Percentiles rank a stretch among this genome's conserved stretches.
These are phyloP conservation scores for Xanthoconium stramineum DNA, from an alignment of 768 basidiomycete genomes.

Conservation along the genomic window DNA sequence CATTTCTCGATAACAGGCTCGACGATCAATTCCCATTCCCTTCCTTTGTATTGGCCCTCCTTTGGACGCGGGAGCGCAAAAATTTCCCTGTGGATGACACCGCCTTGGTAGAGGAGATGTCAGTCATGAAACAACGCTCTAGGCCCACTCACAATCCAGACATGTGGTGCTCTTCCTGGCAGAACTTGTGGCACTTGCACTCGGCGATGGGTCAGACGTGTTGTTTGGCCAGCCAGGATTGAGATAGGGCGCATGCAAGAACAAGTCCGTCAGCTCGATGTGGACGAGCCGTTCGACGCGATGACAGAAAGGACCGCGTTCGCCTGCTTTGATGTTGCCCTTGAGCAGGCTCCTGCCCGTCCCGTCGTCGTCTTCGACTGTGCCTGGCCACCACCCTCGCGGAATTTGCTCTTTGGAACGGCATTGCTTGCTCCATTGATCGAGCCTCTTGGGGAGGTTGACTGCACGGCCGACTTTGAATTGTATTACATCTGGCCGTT, in stretches of 20 bases:
- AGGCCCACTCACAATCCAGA: conserved; percentile 42
- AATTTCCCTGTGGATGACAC: conserved; percentile 69
- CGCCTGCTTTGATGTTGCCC: conserved; percentile 60
- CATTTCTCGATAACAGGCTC: conserved; percentile 75
- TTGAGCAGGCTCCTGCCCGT: conserved; percentile 51
- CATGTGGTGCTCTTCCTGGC: conserved; percentile 30
- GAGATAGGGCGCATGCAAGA: conserved; percentile 56
- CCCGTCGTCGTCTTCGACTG: conserved; percentile 39
- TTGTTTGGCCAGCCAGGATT: conserved; percentile 45
- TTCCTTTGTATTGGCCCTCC: conserved; percentile 52
- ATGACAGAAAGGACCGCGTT: conserved; percentile 64
- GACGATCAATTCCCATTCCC: conserved; percentile 74
- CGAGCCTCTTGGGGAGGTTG: conserved; percentile 68
- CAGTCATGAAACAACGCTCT: not conserved
- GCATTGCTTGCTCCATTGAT: conserved; percentile 82
- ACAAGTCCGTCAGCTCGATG: conserved; percentile 73
- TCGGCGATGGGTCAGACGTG: conserved; percentile 21
- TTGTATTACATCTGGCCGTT: conserved; percentile 42
- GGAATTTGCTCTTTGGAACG: conserved; percentile 71
- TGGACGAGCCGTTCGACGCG: conserved; percentile 78
- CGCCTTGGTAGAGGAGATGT: conserved; percentile 38
- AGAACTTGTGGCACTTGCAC: conserved; percentile 1
- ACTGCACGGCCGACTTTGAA: conserved; percentile 79
- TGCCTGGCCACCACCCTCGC: conserved; percentile 71
- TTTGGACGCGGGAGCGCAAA: conserved; percentile 64